A percentile compares a stretch with the other conserved stretches of the same genome.
Evolutionary conservation across 2,329 filamentous ascomycete genomes (phyloP).

Genomic region (Trichoderma guizhouense): DNA sequence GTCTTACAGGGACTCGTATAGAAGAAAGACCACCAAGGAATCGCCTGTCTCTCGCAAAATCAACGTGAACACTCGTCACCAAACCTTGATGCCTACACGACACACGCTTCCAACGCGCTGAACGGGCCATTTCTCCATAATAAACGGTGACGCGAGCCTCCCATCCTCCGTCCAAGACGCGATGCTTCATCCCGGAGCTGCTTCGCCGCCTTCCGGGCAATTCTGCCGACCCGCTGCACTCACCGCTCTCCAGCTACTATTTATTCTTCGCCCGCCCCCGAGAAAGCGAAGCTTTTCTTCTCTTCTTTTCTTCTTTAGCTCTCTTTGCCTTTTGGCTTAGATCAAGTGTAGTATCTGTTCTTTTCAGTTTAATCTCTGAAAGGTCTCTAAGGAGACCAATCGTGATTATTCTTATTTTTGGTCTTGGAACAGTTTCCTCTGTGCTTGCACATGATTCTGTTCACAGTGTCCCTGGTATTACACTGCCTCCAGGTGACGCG

Average conservation of each 20-base stretch:
- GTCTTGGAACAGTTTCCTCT: constrained; percentile 34
- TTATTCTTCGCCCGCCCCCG: constrained; percentile 22
- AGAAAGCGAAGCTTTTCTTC: constrained; percentile 23
- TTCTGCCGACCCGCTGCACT: constrained; percentile 2
- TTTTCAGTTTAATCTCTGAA: constrained; percentile 97
- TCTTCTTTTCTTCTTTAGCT: constrained; percentile 38
- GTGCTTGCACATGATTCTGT: constrained; percentile 40
- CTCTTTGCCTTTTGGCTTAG: constrained; percentile 65
- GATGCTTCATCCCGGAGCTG: constrained; percentile 4
- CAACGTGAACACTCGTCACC: not conserved
- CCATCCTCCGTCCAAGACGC: not conserved
- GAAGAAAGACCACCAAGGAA: not conserved
- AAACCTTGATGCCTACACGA: not conserved
- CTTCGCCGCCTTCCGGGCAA: not conserved
- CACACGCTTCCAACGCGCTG: not conserved
- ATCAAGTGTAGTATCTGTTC: constrained; percentile 97
- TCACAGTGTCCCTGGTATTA: constrained; percentile 46
- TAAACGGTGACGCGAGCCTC: not conserved
- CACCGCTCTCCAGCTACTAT: constrained; percentile 22
- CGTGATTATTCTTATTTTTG: constrained; percentile 75
- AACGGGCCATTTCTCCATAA: not conserved
- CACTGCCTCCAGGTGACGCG: constrained; percentile 45
- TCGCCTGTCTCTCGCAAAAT: not conserved
- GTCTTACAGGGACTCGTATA: not conserved
- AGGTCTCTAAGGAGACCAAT: constrained; percentile 68